Evolutionary conservation across 495 filamentous ascomycete species (phyloP), one percentile per base, ranked within the genome.

Genomic region (Talaromyces nanjingensis): DNA sequence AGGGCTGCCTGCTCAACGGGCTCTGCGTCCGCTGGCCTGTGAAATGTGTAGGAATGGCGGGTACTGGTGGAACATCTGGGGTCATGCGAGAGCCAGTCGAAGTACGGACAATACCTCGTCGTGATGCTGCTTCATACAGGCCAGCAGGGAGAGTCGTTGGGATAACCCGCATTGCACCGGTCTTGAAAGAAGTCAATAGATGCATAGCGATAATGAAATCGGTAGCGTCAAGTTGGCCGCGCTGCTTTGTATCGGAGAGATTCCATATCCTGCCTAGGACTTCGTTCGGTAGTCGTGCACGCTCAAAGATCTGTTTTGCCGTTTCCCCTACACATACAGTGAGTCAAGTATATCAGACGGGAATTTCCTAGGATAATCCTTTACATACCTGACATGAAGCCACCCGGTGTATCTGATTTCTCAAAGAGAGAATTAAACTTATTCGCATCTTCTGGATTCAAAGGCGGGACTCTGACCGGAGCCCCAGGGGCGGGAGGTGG

Each of bases 141-240:
- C 89, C 89, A 18, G 90, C 85, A 27, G 96, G 96, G 2, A 98
- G 83, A 39, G 89, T 87, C 63, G 80, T 88, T 25, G 94, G 94
- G 65, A 98, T 80, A 54, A 83, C 89, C 62, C 88, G 85, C 73
- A 98, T 80, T 6, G 84, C 81, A 27, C 93, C 90, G 24, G 86
- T 89, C 77, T 93, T 96, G 73, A 87, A 92, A 6, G 93, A 97
- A 5, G 90, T 90, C 60, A 98, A 80, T 31, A 98, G 82, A 77
- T 98, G 94, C 94, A 98, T 98, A 11, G 96, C 93, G 68, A 98
- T 94, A 68, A 97, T 89, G 73, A 98, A 98, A 65, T 98, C 94
- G 12, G 92, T 93, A 67, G 86, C 80, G 65, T 90, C 90, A n/a
- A 98, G 84, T 37, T 87, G 87, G 27, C 94, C 96, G 60, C 92